Conservation (phyloP, 495 filamentous ascomycete genomes). For the Penicillium bialowiezense region DNA sequence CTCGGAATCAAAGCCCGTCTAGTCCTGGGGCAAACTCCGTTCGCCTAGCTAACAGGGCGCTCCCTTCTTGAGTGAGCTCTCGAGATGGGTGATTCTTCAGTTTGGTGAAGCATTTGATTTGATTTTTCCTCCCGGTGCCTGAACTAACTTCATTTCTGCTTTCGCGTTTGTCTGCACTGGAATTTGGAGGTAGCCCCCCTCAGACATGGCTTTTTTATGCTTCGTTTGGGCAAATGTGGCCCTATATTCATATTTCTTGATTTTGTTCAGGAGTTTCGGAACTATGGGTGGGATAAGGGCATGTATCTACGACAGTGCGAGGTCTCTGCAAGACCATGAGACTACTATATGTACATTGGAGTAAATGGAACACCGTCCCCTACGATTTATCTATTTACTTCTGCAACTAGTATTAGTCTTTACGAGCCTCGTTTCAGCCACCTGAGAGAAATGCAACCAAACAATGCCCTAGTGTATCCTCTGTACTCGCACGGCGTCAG, state of each 20-base stretch:
- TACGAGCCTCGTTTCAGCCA: no score
- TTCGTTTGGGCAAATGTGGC: conserved; percentile 24
- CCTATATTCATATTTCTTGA: not conserved
- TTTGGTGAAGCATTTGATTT: no score
- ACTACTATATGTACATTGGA: conserved; percentile 5
- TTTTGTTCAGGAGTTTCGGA: not conserved
- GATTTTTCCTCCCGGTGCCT: not conserved
- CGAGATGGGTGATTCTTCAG: no score
- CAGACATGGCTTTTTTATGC: conserved; percentile 32
- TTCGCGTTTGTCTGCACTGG: conserved; percentile 29
- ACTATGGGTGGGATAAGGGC: not conserved
- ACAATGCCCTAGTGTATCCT: no score
- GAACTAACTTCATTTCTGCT: conserved; percentile 13
- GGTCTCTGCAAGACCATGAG: not conserved
- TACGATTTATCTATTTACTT: not conserved
- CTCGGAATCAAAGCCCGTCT: no score
- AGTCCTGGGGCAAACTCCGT: no score
- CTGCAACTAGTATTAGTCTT: no score
- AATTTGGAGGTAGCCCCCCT: not conserved
- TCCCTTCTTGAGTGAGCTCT: no score
- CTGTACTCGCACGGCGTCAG: no score
- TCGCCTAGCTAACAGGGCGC: no score
- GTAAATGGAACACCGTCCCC: not conserved
- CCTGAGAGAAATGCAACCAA: not conserved
- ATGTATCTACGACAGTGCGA: conserved; percentile 5